Percentiles rank a stretch among this genome's conserved stretches.
phyloP scores from a whole-genome alignment of 441 rosid species.

The Metrosideros polymorpha region DNA sequence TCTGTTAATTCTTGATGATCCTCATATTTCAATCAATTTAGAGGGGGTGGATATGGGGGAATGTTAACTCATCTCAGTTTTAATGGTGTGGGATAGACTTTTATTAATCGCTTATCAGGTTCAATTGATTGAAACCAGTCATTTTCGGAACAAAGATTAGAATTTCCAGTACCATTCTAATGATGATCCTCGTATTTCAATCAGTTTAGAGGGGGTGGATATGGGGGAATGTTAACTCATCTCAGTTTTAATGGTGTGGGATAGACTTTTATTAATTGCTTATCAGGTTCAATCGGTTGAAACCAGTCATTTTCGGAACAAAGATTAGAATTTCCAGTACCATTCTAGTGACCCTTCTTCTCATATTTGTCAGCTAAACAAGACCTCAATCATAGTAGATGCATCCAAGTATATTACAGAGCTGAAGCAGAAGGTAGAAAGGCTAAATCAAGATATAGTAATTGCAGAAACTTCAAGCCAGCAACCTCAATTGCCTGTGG shows the following conservation, averaged over 20 bases:
- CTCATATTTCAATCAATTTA: background rate
- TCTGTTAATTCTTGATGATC: background rate
- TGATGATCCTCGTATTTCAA: background rate
- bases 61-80: background rate
- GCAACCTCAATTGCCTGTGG: constrained; percentile 9
- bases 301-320: background rate
- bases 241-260: background rate
- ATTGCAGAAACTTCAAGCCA: constrained; percentile 1
- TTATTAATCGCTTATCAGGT: background rate
- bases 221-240: background rate
- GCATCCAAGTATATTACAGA: constrained; percentile 24
- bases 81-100: background rate
- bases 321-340: background rate
- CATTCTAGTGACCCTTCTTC: background rate
- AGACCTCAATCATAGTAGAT: constrained; percentile 17
- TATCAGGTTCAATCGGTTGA: background rate
- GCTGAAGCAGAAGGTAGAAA: constrained; percentile 19
- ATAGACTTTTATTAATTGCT: background rate
- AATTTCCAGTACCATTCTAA: background rate
- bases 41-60: background rate
- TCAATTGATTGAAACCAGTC: background rate
- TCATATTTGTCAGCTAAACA: constrained; percentile 8
- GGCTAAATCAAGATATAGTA: constrained; percentile 6
- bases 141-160: background rate
- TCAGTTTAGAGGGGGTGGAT: background rate